phyloP scores from a whole-genome alignment of 768 basidiomycete genomes.

The Kwoniella newhampshirensis region DNA sequence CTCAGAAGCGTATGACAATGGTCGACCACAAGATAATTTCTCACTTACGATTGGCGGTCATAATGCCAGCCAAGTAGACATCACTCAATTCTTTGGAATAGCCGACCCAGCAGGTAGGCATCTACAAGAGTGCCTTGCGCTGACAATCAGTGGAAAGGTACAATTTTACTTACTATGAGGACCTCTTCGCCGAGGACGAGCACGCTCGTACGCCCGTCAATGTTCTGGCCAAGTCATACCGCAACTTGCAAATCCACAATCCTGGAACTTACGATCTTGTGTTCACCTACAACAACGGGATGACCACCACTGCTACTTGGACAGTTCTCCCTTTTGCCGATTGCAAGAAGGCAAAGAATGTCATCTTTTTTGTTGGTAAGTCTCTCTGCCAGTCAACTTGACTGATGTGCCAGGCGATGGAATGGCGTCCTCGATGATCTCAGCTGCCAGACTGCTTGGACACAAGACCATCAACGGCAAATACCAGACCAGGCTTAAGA shows the following conservation, averaged over 20 bases:
- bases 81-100: constrained; percentile 46
- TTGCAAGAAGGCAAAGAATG: constrained; percentile 52
- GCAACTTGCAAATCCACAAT: constrained; percentile 51
- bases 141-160: constrained; percentile 27
- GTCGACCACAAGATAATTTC: constrained; percentile 47
- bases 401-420: too few species aligned
- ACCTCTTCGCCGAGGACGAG: constrained; percentile 50
- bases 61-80: constrained; percentile 34
- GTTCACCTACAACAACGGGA: constrained; percentile 51
- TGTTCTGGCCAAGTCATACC: constrained; percentile 52
- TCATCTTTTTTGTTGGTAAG: constrained; percentile 54
- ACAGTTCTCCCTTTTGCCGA: constrained; percentile 44
- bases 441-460: constrained; percentile 54
- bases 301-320: constrained; percentile 52
- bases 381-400: too few species aligned
- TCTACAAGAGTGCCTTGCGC: not conserved
- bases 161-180: constrained; percentile 52
- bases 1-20: constrained; percentile 52
- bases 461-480: constrained; percentile 56
- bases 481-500: constrained; percentile 44
- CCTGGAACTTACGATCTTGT: constrained; percentile 50
- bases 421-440: constrained; percentile 47
- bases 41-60: constrained; percentile 47
- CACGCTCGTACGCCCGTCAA: constrained; percentile 50
- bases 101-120: constrained; percentile 31